phyloP scores from a whole-genome alignment of 257 asterid genomes.

The Anisodus tanguticus region DNA sequence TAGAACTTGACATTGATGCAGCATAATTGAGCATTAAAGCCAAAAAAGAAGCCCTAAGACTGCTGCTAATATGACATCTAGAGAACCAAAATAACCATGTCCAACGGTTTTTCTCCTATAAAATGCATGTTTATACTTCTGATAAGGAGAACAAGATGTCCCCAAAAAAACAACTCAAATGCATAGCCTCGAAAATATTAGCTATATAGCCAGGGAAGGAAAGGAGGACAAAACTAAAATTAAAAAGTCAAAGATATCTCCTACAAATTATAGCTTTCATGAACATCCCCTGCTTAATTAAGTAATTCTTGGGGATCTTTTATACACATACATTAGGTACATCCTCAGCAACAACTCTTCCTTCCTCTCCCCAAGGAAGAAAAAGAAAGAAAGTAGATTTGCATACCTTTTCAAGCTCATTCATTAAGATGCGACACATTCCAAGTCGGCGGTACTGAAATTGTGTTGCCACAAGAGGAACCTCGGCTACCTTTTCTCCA shows the following conservation, averaged over 20 bases:
- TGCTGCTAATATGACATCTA: constrained; percentile 18
- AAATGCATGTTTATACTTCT: constrained; percentile 7
- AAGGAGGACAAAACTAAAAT: constrained; percentile 2
- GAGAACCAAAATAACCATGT: background rate
- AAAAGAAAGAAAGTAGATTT: constrained; percentile 24
- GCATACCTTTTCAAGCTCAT: constrained; percentile 76
- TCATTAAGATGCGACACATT: constrained; percentile 80
- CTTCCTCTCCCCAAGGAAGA: constrained; percentile 7
- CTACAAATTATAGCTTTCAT: background rate
- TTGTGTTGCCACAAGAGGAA: constrained; percentile 79
- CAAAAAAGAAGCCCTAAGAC: background rate
- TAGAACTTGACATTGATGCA: constrained; percentile 3
- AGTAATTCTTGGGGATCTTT: constrained; percentile 2
- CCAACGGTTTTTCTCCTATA: background rate
- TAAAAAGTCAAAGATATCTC: background rate
- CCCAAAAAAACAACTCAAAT: constrained; percentile 19
- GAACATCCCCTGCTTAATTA: background rate
- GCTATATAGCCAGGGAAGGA: background rate
- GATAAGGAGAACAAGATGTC: constrained; percentile 9
- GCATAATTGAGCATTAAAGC: background rate
- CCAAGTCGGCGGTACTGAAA: constrained; percentile 81
- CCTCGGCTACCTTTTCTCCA: constrained; percentile 77
- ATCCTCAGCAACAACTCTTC: constrained; percentile 6
- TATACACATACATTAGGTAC: background rate
- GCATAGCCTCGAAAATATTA: constrained; percentile 7